Percentiles rank a stretch among this genome's conserved stretches.
Evolutionary conservation across 2,329 filamentous ascomycete species (phyloP).

Genomic region (Cercospora sp.): DNA sequence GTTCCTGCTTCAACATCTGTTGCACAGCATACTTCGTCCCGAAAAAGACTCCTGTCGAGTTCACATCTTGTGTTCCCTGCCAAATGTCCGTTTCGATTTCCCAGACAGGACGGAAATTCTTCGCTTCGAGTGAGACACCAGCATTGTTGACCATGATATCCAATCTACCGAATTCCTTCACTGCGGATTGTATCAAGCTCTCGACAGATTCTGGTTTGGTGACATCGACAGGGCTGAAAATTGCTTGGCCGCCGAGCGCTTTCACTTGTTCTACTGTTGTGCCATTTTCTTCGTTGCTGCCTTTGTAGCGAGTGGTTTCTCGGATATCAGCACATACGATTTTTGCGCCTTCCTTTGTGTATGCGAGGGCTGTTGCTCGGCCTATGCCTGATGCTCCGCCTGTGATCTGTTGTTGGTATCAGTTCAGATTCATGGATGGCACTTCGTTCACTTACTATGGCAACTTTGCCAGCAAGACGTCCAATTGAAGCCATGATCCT

Average conservation of each 20-base stretch:
- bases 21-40: slow-evolving; percentile 50
- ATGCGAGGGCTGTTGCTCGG: slow-evolving; percentile 32
- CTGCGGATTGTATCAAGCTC: slow-evolving; percentile 28
- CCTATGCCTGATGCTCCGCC: slow-evolving; percentile 37
- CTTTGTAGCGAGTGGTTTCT: slow-evolving; percentile 23
- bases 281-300: slow-evolving; percentile 26
- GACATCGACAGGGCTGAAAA: slow-evolving; percentile 43
- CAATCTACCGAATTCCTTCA: slow-evolving; percentile 25
- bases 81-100: slow-evolving; percentile 25
- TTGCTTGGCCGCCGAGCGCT: slow-evolving; percentile 37
- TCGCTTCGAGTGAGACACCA: slow-evolving; percentile 24
- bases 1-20: slow-evolving; percentile 55
- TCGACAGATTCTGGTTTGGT: slow-evolving; percentile 30
- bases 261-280: slow-evolving; percentile 40
- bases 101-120: slow-evolving; percentile 26
- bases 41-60: slow-evolving; percentile 44
- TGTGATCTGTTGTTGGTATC: slow-evolving; percentile 21
- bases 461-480: slow-evolving; percentile 35
- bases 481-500: slow-evolving; percentile 19
- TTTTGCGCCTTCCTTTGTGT: slow-evolving; percentile 31
- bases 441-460: slow-evolving; percentile 24
- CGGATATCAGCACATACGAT: slow-evolving; percentile 36
- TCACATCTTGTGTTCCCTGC: slow-evolving; percentile 39
- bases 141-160: slow-evolving; percentile 28
- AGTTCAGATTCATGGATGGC: no score